Conservation (phyloP, 192 early-diverging fungal genomes). For the Geranomyces variabilis region DNA sequence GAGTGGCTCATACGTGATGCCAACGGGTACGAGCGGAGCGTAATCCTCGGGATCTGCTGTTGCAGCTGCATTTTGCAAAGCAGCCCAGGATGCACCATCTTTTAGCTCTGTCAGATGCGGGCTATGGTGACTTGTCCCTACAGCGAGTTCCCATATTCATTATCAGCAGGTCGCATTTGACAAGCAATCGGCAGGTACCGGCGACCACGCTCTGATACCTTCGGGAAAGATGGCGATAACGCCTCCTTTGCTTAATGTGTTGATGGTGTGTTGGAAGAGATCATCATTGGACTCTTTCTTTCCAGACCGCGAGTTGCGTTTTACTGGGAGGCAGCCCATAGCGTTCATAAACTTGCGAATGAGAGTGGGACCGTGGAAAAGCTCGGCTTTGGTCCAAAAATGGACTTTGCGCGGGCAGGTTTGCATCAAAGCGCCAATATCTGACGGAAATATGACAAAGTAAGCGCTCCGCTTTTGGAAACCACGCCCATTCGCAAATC, state of each 20-base stretch:
- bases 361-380: slow-evolving; percentile 19
- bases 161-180: neutral
- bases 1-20: slow-evolving; percentile 29
- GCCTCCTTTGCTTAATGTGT: slow-evolving; percentile 29
- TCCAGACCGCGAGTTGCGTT: slow-evolving; percentile 26
- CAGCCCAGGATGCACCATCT: slow-evolving; percentile 30
- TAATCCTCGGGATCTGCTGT: slow-evolving; percentile 3
- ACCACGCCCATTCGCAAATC: too few relatives aligned
- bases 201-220: slow-evolving; percentile 6
- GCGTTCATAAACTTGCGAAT: slow-evolving; percentile 28
- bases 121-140: slow-evolving; percentile 32
- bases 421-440: slow-evolving; percentile 34
- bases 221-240: slow-evolving; percentile 35
- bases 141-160: neutral
- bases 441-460: neutral
- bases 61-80: slow-evolving; percentile 20
- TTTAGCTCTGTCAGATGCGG: slow-evolving; percentile 25
- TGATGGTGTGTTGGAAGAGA: slow-evolving; percentile 22
- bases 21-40: slow-evolving; percentile 31
- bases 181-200: neutral
- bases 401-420: slow-evolving; percentile 35
- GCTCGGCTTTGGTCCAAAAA: slow-evolving; percentile 37
- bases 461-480: neutral
- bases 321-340: slow-evolving; percentile 36
- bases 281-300: slow-evolving; percentile 31